Conservation (phyloP, 345 rosid species). For the Populus pruinosa region DNA sequence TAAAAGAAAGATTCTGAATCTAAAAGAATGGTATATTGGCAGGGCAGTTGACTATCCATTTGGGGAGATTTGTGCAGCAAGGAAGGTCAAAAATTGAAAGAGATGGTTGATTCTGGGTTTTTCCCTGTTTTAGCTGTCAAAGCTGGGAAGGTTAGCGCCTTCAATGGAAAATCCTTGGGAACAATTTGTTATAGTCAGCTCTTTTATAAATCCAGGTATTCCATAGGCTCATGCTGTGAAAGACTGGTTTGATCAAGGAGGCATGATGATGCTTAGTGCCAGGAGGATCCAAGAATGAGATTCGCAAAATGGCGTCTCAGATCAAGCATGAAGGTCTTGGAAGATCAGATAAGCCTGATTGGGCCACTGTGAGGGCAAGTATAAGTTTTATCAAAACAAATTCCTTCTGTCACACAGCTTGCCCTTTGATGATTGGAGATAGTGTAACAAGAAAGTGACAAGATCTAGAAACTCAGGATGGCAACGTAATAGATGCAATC, state of each 20-base stretch:
- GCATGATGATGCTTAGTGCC: constrained; percentile 46
- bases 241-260: constrained; percentile 77
- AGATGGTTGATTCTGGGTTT: constrained; percentile 60
- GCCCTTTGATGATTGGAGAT: constrained; percentile 86
- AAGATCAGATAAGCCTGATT: constrained; percentile 83
- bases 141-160: constrained; percentile 83
- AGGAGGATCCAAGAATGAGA: constrained; percentile 55
- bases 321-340: constrained; percentile 91
- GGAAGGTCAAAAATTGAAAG: constrained; percentile 80
- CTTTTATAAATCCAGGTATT: constrained; percentile 69
- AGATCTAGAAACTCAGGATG: constrained; percentile 54
- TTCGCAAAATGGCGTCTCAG: constrained; percentile 65
- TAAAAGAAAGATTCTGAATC: constrained; percentile 70
- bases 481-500: constrained; percentile 87
- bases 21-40: constrained; percentile 85
- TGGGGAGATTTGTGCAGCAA: constrained; percentile 92
- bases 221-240: constrained; percentile 60
- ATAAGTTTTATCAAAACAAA: constrained; percentile 70
- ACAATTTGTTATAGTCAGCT: constrained; percentile 81
- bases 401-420: constrained; percentile 80
- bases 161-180: constrained; percentile 80
- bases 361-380: constrained; percentile 71
- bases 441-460: constrained; percentile 74
- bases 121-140: constrained; percentile 78
- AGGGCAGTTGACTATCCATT: constrained; percentile 71